Evolutionary conservation across 2,329 filamentous ascomycete species (phyloP), one percentile per base, ranked within the genome.

Genomic region (Penicillium sp.): DNA sequence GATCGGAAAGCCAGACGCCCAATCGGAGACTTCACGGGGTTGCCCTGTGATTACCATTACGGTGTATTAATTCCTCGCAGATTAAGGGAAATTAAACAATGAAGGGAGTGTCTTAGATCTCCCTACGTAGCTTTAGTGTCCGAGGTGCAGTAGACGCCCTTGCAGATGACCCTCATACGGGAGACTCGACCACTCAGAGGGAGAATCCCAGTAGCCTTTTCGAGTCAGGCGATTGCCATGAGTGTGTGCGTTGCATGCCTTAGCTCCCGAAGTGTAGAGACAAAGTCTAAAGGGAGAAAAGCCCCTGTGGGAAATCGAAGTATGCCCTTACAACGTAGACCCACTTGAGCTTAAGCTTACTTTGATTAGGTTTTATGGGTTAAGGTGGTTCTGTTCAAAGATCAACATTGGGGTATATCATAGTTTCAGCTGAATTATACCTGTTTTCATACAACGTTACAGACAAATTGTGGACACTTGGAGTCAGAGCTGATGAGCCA

Each of bases 41-140:
- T 10, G 13, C 16, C 34, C 47, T 18, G 43, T 48, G 39, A 22
- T 47, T 46, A 57, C 11, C 32, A 46, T 55, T 60, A 45, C 43
- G 26, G 48, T 56, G 32, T 11, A 26, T 44, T 46, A 57, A 59
- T 63, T 63, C 52, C 48, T 63, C n/a, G 32, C 46, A 46, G 55
- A 3, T 37, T 44, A 60, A 49, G 51, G 56, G 51, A 22, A 45
- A 24, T 26, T 29, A 58, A 63, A 59, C 59, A 63, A 65, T 63
- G 61, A 57, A 62, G 61, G 62, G 62, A 55, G 54, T 37, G 47
- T n/a, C 16, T 40, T 24, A 29, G 50, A 11, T 39, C 20, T 40
- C 56, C 47, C 45, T 58, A 43, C 48, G 37, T 50, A 20, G 24
- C 22, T 24, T 26, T 55, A 32, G 45, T 20, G 20, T n/a, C 52